Percentiles rank a stretch among this genome's conserved stretches.
These are phyloP conservation scores for Daldinia decipiens DNA, from an alignment of 495 filamentous ascomycete genomes.

Conservation along the genomic window DNA sequence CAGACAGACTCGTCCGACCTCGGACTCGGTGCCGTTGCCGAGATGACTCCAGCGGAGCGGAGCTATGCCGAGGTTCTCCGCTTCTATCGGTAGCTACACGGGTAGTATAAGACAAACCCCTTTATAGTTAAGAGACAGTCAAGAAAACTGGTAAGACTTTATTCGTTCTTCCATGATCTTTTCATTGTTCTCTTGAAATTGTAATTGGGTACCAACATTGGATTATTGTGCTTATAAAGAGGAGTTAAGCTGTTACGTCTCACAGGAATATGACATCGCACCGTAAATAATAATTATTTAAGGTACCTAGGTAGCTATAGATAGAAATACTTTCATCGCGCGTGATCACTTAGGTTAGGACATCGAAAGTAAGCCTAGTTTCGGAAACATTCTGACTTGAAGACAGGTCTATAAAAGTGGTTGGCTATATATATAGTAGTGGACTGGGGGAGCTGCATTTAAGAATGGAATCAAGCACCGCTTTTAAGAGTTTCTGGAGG, in stretches of 20 bases:
- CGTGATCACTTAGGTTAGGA: too few species aligned
- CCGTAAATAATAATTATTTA: too few species aligned
- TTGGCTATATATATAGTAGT: not conserved
- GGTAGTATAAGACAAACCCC: too few species aligned
- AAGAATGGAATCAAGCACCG: not conserved
- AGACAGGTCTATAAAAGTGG: not conserved
- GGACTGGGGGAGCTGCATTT: not conserved
- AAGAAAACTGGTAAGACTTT: too few species aligned
- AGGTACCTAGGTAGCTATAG: too few species aligned
- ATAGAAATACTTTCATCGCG: too few species aligned
- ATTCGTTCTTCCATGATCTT: too few species aligned
- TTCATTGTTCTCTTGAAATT: too few species aligned
- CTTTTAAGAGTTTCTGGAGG: not conserved
- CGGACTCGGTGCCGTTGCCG: slow-evolving; percentile 34
- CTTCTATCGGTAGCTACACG: not conserved
- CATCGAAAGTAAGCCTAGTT: not conserved
- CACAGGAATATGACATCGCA: too few species aligned
- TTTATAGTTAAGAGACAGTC: not conserved
- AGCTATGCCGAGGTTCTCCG: slow-evolving; percentile 31
- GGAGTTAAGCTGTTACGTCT: too few species aligned
- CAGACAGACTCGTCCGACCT: slow-evolving; percentile 18
- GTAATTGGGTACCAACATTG: too few species aligned
- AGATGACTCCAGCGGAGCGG: slow-evolving; percentile 22
- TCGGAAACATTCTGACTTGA: not conserved
- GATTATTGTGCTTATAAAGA: too few species aligned